Percentiles rank a stretch among this genome's conserved stretches.
Evolutionary conservation across 1,284 basidiomycete species (phyloP).

Genomic region (Tilletia horrida): DNA sequence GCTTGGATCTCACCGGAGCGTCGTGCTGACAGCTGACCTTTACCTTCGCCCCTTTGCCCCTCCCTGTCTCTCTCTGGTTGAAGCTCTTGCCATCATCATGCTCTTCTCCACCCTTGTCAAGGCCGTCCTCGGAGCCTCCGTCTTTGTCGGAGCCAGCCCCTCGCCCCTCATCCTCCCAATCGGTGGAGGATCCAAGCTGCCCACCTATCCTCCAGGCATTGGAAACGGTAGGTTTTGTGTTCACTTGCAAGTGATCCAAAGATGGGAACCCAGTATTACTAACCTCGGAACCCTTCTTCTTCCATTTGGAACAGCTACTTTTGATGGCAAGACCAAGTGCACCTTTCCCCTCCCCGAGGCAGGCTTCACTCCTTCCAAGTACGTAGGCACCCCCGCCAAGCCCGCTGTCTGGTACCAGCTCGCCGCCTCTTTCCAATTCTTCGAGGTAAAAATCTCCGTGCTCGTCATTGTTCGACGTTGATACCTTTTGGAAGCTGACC

Average conservation of each 20-base stretch:
- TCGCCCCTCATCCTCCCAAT: not conserved
- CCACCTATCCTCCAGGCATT: slow-evolving; percentile 8
- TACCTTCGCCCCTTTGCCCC: not conserved
- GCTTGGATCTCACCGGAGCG: no score
- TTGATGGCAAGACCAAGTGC: slow-evolving; percentile 17
- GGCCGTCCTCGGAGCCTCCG: not conserved
- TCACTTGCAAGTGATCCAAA: no score
- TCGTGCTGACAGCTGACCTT: not conserved
- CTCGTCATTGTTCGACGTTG: no score
- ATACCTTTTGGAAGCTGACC: no score
- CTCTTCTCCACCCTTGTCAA: slow-evolving; percentile 7
- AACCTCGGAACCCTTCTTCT: not conserved
- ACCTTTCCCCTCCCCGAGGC: slow-evolving; percentile 6
- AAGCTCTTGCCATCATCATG: not conserved
- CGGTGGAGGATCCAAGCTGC: slow-evolving; percentile 6
- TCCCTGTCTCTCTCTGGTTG: not conserved
- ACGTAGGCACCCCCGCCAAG: slow-evolving; percentile 6
- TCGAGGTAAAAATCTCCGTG: no score
- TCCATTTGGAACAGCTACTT: not conserved
- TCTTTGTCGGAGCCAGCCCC: not conserved
- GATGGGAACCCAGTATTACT: no score
- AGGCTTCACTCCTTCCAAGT: slow-evolving; percentile 16
- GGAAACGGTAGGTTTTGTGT: not conserved
- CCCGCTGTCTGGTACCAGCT: slow-evolving; percentile 17
- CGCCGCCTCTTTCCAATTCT: slow-evolving; percentile 7